These are phyloP conservation scores for Fusarium keratoplasticum DNA, from an alignment of 2,329 filamentous ascomycete genomes.

Conservation along the genomic window DNA sequence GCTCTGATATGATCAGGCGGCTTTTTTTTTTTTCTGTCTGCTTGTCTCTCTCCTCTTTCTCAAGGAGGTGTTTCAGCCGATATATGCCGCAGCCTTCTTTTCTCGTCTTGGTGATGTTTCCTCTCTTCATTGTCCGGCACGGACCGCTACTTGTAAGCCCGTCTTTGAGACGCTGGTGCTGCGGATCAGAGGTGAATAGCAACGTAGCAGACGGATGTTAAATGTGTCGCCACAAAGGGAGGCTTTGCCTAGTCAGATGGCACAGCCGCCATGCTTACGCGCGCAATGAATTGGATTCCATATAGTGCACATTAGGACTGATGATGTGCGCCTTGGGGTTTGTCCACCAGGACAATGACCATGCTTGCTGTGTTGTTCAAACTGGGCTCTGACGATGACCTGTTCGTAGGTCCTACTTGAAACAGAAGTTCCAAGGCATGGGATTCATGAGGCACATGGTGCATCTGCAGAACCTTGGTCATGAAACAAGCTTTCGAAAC, in stretches of 20 bases:
- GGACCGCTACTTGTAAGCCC: not conserved
- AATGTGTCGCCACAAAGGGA: not conserved
- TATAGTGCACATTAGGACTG: not conserved
- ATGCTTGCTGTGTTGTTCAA: not conserved
- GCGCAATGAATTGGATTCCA: not conserved
- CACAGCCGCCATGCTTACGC: not conserved
- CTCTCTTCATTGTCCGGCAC: not conserved
- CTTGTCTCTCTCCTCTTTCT: not conserved
- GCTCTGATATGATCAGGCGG: constrained; percentile 4
- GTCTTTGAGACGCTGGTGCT: not conserved
- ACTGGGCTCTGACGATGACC: not conserved
- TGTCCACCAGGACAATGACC: not conserved
- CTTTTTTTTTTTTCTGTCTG: not conserved
- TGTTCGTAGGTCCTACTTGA: constrained; percentile 15
- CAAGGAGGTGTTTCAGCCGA: not conserved
- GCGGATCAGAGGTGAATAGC: not conserved
- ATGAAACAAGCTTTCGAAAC: constrained; percentile 34
- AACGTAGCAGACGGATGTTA: not conserved
- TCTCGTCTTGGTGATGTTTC: not conserved
- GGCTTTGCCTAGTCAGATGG: not conserved
- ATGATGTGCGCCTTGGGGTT: not conserved
- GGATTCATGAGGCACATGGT: not conserved
- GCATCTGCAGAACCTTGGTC: constrained; percentile 15
- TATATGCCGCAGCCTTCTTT: not conserved
- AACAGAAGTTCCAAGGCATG: constrained; percentile 9